phyloP scores from a whole-genome alignment of 768 basidiomycete species.

The Boletus pseudo-olivaceus region DNA sequence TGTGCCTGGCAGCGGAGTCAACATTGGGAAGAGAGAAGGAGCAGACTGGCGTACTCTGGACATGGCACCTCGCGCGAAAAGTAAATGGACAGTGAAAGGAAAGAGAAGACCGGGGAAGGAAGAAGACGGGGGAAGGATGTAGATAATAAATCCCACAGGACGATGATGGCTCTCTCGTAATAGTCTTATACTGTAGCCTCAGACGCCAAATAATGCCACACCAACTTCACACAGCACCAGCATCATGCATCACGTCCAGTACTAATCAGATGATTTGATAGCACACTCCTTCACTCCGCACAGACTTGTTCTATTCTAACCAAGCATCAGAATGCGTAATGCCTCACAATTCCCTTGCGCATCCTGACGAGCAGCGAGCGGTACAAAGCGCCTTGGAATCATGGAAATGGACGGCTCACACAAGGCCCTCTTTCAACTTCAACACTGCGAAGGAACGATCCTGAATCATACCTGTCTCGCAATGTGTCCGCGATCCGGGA shows the following conservation, averaged over 20 bases:
- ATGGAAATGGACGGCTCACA: neutral
- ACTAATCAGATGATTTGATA: neutral
- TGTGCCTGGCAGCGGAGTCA: slow-evolving; percentile 52
- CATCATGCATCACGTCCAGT: neutral
- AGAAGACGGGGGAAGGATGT: slow-evolving; percentile 4
- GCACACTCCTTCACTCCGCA: neutral
- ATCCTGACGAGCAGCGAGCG: neutral
- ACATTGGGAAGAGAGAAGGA: neutral
- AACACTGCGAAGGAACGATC: neutral
- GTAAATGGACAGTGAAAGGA: neutral
- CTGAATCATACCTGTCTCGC: neutral
- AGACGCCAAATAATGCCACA: slow-evolving; percentile 27
- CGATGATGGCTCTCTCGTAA: slow-evolving; percentile 2
- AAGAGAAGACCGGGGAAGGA: neutral
- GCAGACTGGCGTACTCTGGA: slow-evolving; percentile 25
- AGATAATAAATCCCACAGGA: slow-evolving; percentile 5
- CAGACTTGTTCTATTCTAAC: neutral
- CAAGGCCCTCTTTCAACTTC: slow-evolving; percentile 4
- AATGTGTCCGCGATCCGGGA: neutral
- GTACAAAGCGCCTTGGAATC: too few species aligned
- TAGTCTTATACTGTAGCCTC: slow-evolving; percentile 10
- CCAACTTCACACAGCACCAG: slow-evolving; percentile 4
- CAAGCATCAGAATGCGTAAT: neutral
- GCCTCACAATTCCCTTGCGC: neutral
- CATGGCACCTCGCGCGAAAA: slow-evolving; percentile 18